Conservation (phyloP, 257 asterid species). For the Nicotiana sylvestris region DNA sequence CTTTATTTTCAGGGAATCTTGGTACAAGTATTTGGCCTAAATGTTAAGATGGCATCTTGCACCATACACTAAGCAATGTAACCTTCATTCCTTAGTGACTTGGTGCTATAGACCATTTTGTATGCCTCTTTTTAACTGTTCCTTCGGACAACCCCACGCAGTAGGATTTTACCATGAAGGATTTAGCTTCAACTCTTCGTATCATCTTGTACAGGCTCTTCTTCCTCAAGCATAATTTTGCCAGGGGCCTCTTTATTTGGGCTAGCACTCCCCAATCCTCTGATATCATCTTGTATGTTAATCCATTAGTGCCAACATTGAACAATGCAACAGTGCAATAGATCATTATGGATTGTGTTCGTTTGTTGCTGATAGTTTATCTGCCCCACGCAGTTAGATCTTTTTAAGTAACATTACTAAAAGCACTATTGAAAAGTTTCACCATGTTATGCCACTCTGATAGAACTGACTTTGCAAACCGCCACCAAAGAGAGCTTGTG, state of each 20-base stretch:
- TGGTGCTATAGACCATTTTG: not conserved
- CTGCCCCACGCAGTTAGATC: not conserved
- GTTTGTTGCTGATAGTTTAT: not conserved
- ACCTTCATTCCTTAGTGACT: not conserved
- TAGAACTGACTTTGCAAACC: not conserved
- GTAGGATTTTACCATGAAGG: not conserved
- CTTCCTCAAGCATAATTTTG: not conserved
- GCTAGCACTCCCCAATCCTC: not conserved
- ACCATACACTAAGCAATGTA: not conserved
- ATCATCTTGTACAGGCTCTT: not conserved
- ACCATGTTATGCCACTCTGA: not conserved
- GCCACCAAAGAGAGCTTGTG: not conserved
- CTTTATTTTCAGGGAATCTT: not conserved
- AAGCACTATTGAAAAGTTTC: not conserved
- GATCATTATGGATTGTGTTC: not conserved
- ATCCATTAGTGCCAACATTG: not conserved
- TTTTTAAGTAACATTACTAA: not conserved
- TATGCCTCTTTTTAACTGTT: not conserved
- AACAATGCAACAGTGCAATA: not conserved
- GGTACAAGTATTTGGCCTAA: not conserved
- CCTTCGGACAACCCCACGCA: not conserved
- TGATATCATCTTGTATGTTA: not conserved
- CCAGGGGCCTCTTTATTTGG: not conserved
- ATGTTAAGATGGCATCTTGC: not conserved
- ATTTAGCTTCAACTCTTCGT: not conserved